Evolutionary conservation across 768 basidiomycete genomes (phyloP).

Genomic region (Roridomyces roridus): DNA sequence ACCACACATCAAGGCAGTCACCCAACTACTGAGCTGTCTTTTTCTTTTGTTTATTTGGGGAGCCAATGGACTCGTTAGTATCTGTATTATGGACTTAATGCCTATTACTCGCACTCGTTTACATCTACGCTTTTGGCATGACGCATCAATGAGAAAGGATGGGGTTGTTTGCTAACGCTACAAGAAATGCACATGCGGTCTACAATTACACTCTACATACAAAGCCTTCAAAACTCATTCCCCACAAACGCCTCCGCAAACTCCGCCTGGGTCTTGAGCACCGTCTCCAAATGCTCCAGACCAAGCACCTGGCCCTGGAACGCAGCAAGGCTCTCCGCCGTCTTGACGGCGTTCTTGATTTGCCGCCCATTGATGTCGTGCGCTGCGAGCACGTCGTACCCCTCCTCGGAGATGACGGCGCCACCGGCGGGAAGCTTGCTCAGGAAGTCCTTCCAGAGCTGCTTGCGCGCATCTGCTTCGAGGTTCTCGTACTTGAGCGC

Average conservation of each 20-base stretch:
- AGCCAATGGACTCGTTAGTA: no score
- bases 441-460: conserved; percentile 22
- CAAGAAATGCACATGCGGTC: no score
- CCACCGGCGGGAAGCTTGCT: conserved; percentile 13
- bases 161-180: no score
- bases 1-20: no score
- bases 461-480: not conserved
- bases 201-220: no score
- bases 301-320: conserved; percentile 32
- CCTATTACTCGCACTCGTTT: no score
- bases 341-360: conserved; percentile 26
- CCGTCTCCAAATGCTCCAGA: conserved; percentile 36
- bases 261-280: conserved; percentile 43
- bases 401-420: conserved; percentile 22
- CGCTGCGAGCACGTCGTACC: conserved; percentile 14
- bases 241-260: conserved; percentile 29
- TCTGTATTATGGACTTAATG: no score
- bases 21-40: no score
- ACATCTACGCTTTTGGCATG: no score
- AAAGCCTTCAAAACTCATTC: not conserved
- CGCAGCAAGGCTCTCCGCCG: conserved; percentile 22
- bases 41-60: no score
- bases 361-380: conserved; percentile 23
- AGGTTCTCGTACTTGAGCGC: conserved; percentile 23
- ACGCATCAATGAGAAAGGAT: no score